A percentile compares a stretch with the other conserved stretches of the same genome.
Evolutionary conservation across 2,329 filamentous ascomycete genomes (phyloP).

Genomic region (Fusarium ramigenum): DNA sequence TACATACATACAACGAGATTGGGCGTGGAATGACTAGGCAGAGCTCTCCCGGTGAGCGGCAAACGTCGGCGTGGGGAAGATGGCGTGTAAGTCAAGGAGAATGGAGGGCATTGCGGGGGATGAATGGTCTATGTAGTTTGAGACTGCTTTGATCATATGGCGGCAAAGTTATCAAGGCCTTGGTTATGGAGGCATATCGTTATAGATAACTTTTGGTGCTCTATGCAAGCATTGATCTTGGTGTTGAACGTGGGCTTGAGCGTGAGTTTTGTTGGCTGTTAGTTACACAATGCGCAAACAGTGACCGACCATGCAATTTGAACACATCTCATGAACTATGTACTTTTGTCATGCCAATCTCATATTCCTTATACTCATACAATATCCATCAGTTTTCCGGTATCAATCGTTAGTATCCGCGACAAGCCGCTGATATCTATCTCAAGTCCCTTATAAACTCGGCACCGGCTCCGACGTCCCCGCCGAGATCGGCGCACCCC

Average conservation of each 20-base stretch:
- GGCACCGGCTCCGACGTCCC: slow-evolving; percentile 17
- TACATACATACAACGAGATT: background rate
- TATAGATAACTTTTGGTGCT: background rate
- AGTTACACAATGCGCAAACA: background rate
- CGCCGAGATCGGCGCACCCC: slow-evolving; percentile 28
- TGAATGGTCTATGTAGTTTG: background rate
- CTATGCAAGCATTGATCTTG: background rate
- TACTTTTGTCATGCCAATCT: background rate
- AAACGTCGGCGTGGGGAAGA: slow-evolving; percentile 31
- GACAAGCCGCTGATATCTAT: slow-evolving; percentile 22
- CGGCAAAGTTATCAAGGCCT: background rate
- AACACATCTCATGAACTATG: background rate
- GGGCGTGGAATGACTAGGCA: background rate
- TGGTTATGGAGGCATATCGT: background rate
- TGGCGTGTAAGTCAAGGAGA: slow-evolving; percentile 10
- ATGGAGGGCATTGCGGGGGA: slow-evolving; percentile 2
- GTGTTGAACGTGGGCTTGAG: background rate
- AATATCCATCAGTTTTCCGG: background rate
- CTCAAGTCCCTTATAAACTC: background rate
- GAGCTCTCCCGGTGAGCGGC: slow-evolving; percentile 13
- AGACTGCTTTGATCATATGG: background rate
- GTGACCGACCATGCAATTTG: background rate
- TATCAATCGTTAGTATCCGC: background rate
- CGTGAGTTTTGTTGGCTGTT: background rate
- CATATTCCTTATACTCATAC: background rate